phyloP scores from a whole-genome alignment of 1,284 basidiomycete genomes.

The Ceratobasidium sp. region DNA sequence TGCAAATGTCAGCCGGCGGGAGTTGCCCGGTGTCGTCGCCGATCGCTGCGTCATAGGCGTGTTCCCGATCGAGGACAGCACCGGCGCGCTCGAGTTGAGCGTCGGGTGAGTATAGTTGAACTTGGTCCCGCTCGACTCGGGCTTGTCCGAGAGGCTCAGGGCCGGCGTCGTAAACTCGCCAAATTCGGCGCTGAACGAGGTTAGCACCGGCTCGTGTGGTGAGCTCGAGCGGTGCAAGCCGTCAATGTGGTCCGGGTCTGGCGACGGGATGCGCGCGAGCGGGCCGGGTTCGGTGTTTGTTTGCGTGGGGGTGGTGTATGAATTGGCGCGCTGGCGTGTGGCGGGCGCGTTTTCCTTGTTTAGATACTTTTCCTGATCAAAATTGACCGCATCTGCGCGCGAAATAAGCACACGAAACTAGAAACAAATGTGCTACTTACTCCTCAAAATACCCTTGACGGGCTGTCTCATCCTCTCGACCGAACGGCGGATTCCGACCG shows the following conservation, averaged over 20 bases:
- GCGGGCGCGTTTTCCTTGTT: constrained; percentile 61
- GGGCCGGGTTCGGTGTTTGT: constrained; percentile 72
- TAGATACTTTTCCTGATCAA: constrained; percentile 70
- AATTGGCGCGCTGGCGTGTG: constrained; percentile 76
- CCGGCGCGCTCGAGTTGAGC: constrained; percentile 86
- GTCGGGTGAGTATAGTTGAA: constrained; percentile 72
- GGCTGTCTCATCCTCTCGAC: constrained; percentile 75
- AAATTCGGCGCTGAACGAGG: constrained; percentile 42
- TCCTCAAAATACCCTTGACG: constrained; percentile 89
- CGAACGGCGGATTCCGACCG: constrained; percentile 73
- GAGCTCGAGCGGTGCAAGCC: constrained; percentile 77
- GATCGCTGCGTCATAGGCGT: constrained; percentile 50
- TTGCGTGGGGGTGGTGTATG: constrained; percentile 73
- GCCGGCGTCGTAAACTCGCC: constrained; percentile 52
- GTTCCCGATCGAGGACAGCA: constrained; percentile 75
- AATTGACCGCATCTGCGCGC: constrained; percentile 68
- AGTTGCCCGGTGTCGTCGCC: constrained; percentile 60
- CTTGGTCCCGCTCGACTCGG: constrained; percentile 18
- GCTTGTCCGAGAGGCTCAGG: constrained; percentile 42
- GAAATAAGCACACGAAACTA: constrained; percentile 50
- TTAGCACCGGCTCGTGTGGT: constrained; percentile 53
- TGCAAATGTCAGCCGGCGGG: constrained; percentile 87
- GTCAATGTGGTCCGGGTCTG: constrained; percentile 87
- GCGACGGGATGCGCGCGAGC: constrained; percentile 79
- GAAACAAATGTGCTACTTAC: constrained; percentile 63